Evolutionary conservation across 2,329 filamentous ascomycete genomes (phyloP).

Genomic region (Paraconiothyrium brasiliense): DNA sequence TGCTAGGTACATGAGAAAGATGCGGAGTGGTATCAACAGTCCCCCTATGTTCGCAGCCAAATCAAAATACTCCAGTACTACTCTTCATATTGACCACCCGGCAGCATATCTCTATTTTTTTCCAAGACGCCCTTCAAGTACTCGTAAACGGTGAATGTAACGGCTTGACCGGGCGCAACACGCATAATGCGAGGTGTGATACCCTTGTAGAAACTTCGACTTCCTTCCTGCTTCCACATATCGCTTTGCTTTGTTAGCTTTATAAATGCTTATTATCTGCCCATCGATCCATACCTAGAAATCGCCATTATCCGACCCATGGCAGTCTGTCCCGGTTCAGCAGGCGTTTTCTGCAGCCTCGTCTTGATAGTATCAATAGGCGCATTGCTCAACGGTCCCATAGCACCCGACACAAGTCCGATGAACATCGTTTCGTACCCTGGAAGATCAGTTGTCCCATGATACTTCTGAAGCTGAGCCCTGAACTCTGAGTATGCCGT

Average conservation of each 20-base stretch:
- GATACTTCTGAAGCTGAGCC: constrained; percentile 74
- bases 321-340: constrained; percentile 81
- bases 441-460: constrained; percentile 79
- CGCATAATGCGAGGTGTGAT: constrained; percentile 98
- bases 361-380: constrained; percentile 99
- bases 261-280: no score
- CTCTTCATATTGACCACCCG: constrained; percentile 61
- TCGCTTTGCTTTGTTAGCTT: constrained; percentile 42
- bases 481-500: constrained; percentile 97
- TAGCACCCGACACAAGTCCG: constrained; percentile 88
- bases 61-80: constrained; percentile 32
- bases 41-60: neutral
- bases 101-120: constrained; percentile 57
- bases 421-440: constrained; percentile 91
- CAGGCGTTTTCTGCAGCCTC: constrained; percentile 87
- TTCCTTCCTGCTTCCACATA: constrained; percentile 82
- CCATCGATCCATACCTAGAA: constrained; percentile 64
- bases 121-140: constrained; percentile 61
- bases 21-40: constrained; percentile 7
- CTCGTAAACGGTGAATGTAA: constrained; percentile 70
- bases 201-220: constrained; percentile 97
- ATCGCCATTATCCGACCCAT: constrained; percentile 81
- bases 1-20: neutral
- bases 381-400: constrained; percentile 95
- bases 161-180: constrained; percentile 92